These are phyloP conservation scores for Arthrobotrys sphaeroides DNA, from an alignment of 2,329 filamentous ascomycete genomes.

Conservation along the genomic window DNA sequence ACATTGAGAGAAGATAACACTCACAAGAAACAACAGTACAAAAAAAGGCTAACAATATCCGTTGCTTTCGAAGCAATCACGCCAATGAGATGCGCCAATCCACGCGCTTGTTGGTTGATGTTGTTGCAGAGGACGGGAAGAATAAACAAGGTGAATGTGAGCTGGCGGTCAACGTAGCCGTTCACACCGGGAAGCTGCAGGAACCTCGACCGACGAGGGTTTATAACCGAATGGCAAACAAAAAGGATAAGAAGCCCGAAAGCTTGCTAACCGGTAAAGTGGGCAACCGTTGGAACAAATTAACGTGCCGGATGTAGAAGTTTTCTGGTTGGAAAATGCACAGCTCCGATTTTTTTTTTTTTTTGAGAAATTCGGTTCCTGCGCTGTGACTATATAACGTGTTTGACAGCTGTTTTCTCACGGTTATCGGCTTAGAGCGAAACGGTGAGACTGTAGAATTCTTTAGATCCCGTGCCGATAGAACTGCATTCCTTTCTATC, in stretches of 20 bases:
- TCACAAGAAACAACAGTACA: not conserved
- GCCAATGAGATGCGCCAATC: not conserved
- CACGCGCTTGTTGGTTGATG: conserved; percentile 1
- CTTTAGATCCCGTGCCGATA: conserved; percentile 40
- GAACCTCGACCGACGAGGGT: conserved; percentile 1
- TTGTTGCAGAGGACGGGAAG: conserved; percentile 15
- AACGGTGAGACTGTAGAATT: conserved; percentile 25
- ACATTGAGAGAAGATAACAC: not conserved
- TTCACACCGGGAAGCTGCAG: conserved; percentile 48
- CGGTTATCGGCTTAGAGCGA: conserved; percentile 33
- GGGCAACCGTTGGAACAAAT: not conserved
- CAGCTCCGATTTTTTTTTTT: conserved; percentile 4
- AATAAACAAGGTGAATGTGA: conserved; percentile 14
- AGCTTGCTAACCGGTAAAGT: not conserved
- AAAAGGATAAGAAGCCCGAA: conserved; percentile 4
- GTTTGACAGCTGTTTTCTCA: conserved; percentile 36
- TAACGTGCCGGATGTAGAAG: not conserved
- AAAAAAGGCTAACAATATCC: conserved; percentile 21
- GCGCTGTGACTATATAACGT: conserved; percentile 34
- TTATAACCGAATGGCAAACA: conserved; percentile 22
- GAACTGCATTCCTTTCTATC: conserved; percentile 48
- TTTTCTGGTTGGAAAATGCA: conserved; percentile 31
- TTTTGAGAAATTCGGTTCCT: not conserved
- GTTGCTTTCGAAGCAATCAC: not conserved
- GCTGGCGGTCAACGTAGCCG: conserved; percentile 43